Evolutionary conservation across 495 filamentous ascomycete species (phyloP).

Genomic region (Neurospora intermedia): DNA sequence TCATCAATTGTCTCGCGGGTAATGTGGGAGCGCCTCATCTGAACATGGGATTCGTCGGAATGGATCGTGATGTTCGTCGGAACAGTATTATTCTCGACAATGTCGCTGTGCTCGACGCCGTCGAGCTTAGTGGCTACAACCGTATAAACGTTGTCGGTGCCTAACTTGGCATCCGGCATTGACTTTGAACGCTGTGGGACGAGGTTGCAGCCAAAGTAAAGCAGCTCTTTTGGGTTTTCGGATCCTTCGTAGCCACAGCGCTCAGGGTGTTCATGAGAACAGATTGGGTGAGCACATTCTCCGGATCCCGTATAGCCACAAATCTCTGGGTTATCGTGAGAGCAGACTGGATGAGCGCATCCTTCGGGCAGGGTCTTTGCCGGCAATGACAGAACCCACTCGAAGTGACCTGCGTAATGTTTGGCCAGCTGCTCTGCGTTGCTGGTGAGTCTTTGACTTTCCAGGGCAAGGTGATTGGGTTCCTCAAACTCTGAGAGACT

Average conservation of each 20-base stretch:
- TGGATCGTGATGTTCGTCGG: not conserved
- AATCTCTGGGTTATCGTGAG: slow-evolving; percentile 8
- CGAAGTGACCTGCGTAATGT: slow-evolving; percentile 42
- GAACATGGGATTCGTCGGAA: not conserved
- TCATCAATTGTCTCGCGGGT: not conserved
- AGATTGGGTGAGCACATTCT: slow-evolving; percentile 5
- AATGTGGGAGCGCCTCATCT: not conserved
- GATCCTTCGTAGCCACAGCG: slow-evolving; percentile 2
- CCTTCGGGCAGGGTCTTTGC: slow-evolving; percentile 8
- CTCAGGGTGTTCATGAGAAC: slow-evolving; percentile 10
- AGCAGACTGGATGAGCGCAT: slow-evolving; percentile 6
- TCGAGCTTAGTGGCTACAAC: slow-evolving; percentile 24
- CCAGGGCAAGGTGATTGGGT: slow-evolving; percentile 21
- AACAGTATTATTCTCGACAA: not conserved
- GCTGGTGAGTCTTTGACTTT: slow-evolving; percentile 23
- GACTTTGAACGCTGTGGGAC: slow-evolving; percentile 20
- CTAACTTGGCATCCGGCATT: not conserved
- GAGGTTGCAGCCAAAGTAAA: slow-evolving; percentile 37
- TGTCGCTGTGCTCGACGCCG: slow-evolving; percentile 11
- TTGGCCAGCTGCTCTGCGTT: slow-evolving; percentile 32
- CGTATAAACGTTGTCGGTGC: slow-evolving; percentile 13
- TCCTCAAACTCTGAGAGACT: slow-evolving; percentile 1
- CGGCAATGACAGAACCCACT: slow-evolving; percentile 32
- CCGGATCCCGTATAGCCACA: not conserved
- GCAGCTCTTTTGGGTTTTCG: slow-evolving; percentile 9